Evolutionary conservation across 441 rosid species (phyloP).

Genomic region (Jatropha podagrica): DNA sequence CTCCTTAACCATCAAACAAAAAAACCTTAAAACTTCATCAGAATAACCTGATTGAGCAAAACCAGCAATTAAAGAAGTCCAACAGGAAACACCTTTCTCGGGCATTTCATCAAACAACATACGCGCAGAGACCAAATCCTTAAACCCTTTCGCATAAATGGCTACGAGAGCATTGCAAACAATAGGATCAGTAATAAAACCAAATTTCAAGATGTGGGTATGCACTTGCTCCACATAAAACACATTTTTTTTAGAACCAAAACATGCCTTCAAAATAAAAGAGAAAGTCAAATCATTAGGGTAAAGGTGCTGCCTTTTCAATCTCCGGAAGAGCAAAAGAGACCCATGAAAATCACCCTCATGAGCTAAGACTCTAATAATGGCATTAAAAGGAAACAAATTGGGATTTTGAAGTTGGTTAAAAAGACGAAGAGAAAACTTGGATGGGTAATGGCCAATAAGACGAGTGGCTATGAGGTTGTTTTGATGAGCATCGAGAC

Average conservation of each 20-base stretch:
- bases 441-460: constrained; percentile 40
- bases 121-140: constrained; percentile 35
- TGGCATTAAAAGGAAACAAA: constrained; percentile 49
- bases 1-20: constrained; percentile 31
- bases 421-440: constrained; percentile 26
- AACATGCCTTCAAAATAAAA: constrained; percentile 40
- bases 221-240: constrained; percentile 32
- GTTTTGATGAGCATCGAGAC: constrained; percentile 33
- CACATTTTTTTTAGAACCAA: constrained; percentile 19
- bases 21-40: constrained; percentile 38
- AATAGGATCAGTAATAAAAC: constrained; percentile 30
- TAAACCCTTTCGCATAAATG: constrained; percentile 22
- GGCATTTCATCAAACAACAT: constrained; percentile 47
- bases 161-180: constrained; percentile 35
- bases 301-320: constrained; percentile 26
- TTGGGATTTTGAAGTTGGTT: constrained; percentile 35
- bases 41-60: constrained; percentile 29
- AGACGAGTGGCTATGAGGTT: constrained; percentile 44
- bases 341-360: constrained; percentile 23
- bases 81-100: constrained; percentile 28
- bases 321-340: constrained; percentile 28
- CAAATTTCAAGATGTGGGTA: constrained; percentile 32
- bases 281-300: constrained; percentile 48
- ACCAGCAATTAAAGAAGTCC: constrained; percentile 42
- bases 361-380: constrained; percentile 38